phyloP scores from a whole-genome alignment of 2,329 filamentous ascomycete species.

The Colletotrichum sp. region DNA sequence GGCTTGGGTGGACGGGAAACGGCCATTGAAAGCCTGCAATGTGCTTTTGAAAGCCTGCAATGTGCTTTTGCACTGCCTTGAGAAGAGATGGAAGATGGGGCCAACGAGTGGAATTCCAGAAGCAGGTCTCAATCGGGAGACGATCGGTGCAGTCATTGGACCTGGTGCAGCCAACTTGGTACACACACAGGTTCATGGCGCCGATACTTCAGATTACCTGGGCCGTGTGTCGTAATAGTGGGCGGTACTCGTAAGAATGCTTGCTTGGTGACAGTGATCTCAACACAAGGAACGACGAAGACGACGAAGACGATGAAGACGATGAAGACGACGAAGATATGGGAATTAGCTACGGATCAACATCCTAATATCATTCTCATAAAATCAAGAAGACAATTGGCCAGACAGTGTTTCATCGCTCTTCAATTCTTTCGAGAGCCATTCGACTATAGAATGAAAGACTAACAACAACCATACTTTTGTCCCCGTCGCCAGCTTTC shows the following conservation, averaged over 20 bases:
- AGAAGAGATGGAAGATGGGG: not conserved
- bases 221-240: not conserved
- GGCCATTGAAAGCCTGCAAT: not conserved
- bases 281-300: not conserved
- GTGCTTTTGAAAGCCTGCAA: not conserved
- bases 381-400: not conserved
- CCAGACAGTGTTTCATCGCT: not conserved
- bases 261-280: not conserved
- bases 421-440: not conserved
- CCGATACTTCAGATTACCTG: not conserved
- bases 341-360: no score
- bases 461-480: not conserved
- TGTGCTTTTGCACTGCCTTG: not conserved
- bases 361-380: not conserved
- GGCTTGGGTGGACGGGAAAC: not conserved
- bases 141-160: not conserved
- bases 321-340: no score
- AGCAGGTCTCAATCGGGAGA: not conserved
- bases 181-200: not conserved
- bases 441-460: not conserved
- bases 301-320: not conserved
- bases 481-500: not conserved
- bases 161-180: not conserved
- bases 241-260: not conserved
- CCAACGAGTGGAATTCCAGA: not conserved